Conservation (phyloP, 345 rosid genomes). For the Eucalyptus sideroxylon region DNA sequence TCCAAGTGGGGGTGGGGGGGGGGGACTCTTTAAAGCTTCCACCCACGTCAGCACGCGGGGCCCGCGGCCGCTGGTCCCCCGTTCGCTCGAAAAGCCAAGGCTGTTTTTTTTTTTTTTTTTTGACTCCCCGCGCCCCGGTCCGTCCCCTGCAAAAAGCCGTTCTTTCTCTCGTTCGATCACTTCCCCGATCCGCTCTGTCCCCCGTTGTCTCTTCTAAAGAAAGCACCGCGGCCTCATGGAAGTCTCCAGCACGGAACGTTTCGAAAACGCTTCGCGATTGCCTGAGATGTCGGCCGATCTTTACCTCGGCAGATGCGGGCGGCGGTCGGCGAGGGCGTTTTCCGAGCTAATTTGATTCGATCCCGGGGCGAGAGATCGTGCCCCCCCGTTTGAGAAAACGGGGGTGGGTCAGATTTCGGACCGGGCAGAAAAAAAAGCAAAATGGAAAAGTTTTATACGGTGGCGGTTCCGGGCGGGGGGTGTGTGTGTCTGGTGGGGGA, state of each 20-base stretch:
- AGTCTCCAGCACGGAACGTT: no score
- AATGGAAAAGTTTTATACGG: no score
- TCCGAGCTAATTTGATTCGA: not conserved
- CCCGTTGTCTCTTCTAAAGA: not conserved
- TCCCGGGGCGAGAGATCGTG: no score
- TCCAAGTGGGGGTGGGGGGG: not conserved
- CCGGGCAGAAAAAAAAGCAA: not conserved
- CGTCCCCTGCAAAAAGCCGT: not conserved
- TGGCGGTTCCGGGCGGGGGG: not conserved
- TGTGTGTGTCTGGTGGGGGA: not conserved
- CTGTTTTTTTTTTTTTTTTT: not conserved
- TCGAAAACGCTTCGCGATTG: not conserved
- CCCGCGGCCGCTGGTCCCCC: not conserved
- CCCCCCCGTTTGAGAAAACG: not conserved
- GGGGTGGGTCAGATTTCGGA: not conserved
- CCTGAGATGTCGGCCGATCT: not conserved
- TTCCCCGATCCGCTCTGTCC: not conserved
- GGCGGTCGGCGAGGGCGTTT: not conserved
- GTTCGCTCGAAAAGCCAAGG: not conserved
- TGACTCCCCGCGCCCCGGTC: not conserved
- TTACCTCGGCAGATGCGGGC: not conserved
- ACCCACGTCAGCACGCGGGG: not conserved
- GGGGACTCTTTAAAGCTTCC: not conserved
- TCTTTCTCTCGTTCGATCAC: not conserved
- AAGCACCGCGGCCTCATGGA: not conserved